Evolutionary conservation across 192 early-diverging fungal genomes (phyloP).

Genomic region (Umbelopsis sp.): DNA sequence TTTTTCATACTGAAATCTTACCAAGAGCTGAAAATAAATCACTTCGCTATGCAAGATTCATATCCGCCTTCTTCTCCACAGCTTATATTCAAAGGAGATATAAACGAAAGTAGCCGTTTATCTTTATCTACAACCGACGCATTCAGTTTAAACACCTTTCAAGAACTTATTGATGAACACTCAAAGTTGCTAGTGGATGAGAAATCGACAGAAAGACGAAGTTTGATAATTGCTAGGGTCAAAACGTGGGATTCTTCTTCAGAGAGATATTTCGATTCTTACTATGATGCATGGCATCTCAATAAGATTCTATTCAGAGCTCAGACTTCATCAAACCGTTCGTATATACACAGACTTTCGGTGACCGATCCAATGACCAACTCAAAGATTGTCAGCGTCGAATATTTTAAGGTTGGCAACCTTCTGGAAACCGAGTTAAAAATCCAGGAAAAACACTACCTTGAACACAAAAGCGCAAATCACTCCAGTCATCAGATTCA

Average conservation of each 20-base stretch:
- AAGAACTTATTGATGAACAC: constrained; percentile 11
- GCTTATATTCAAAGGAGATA: neutral
- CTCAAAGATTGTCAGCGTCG: neutral
- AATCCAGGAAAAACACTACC: neutral
- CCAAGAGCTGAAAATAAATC: no score
- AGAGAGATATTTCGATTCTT: constrained; percentile 11
- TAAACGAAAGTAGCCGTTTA: neutral
- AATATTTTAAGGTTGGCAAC: constrained; percentile 14
- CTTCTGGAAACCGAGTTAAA: neutral
- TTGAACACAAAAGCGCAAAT: no score
- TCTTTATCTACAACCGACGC: constrained; percentile 11
- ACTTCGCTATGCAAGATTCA: no score
- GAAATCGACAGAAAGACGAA: neutral
- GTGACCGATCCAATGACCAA: constrained; percentile 15
- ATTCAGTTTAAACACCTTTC: constrained; percentile 12
- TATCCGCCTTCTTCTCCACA: neutral
- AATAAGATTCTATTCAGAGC: constrained; percentile 18
- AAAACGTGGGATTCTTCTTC: neutral
- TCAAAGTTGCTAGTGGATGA: neutral
- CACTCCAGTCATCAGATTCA: no score
- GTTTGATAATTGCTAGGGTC: constrained; percentile 11
- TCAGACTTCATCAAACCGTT: neutral
- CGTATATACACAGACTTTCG: constrained; percentile 1
- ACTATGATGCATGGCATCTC: constrained; percentile 21
- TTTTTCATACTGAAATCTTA: neutral